phyloP scores from a whole-genome alignment of 148 eudicot species.

The Arbutus unedo region DNA sequence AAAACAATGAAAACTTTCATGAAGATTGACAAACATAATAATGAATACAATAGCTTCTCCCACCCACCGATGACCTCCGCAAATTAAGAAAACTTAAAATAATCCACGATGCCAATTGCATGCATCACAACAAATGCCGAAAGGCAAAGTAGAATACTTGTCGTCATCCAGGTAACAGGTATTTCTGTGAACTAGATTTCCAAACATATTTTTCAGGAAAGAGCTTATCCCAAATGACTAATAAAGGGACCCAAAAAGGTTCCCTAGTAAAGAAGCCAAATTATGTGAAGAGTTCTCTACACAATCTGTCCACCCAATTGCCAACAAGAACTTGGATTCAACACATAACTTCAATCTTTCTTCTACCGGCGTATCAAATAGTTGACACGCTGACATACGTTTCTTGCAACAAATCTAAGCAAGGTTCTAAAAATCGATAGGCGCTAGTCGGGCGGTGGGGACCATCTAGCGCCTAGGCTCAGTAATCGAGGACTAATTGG shows the following conservation, averaged over 20 bases:
- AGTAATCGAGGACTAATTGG: no score
- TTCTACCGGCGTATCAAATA: no score
- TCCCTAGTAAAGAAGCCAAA: not conserved
- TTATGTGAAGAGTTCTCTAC: not conserved
- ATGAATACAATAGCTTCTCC: not conserved
- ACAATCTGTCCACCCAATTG: not conserved
- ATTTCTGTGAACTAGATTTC: not conserved
- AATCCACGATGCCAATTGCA: not conserved
- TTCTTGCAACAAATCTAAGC: no score
- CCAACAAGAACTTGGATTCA: not conserved
- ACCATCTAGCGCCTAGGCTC: no score
- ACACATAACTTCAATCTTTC: no score
- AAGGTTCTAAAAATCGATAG: no score
- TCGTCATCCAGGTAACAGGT: not conserved
- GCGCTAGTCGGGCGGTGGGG: no score
- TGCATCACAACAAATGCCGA: not conserved
- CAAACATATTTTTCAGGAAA: not conserved
- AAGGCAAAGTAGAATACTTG: not conserved
- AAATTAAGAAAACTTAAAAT: not conserved
- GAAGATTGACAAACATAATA: not conserved
- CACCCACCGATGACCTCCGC: not conserved
- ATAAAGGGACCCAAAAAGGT: not conserved
- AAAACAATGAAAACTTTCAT: slow-evolving; percentile 4
- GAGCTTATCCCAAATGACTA: not conserved
- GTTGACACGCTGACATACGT: no score